Evolutionary conservation across 352 stramenopile species (phyloP), one percentile per base, ranked within the genome.

Genomic region (Pythium chondricola): DNA sequence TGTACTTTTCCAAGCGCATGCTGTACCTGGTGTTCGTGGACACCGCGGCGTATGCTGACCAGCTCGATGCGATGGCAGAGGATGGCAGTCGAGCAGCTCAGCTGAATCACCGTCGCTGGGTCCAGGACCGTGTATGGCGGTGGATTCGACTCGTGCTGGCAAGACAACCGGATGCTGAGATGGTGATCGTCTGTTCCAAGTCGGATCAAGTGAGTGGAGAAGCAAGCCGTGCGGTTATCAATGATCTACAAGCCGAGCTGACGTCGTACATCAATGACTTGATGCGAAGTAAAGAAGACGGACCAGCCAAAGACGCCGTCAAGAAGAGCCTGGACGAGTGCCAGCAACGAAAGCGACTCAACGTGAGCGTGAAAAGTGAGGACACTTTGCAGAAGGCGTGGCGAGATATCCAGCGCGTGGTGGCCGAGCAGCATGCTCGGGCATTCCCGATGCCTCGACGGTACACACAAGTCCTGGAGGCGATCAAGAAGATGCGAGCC

Each of bases 1-100:
- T 50, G 27, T 50, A 40, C 30, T 50, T 36, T 25, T 50, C 43
- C 8, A 38, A 14, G 5, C 43, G 43, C 4, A 50, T 30, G n/a
- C 22, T 50, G n/a, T 50, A 41, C 29, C 4, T 50, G 27, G 27
- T 50, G 6, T 50, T 26, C 29, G 20, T 50, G 6, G 30, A 50
- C 30, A 7, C 26, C 5, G 5, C n/a, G 14, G 43, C 43, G 18
- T 50, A 50, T 27, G 5, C 0, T 11, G 9, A 18, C 26, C 6
- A 41, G 18, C 35, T 41, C 14, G 18, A 41, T 6, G 16, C 13
- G 16, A n/a, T n/a, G 7, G 6, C 7, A 41, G 7, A 6, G 13
- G 9, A 20, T n/a, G 17, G 14, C 7, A 6, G 14, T 17, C 35
- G 13, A 21, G 16, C 10, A 7, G 7, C 7, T 7, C 14, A 20